Evolutionary conservation across 2,329 filamentous ascomycete species (phyloP).

Genomic region (Aspergillus sp.): DNA sequence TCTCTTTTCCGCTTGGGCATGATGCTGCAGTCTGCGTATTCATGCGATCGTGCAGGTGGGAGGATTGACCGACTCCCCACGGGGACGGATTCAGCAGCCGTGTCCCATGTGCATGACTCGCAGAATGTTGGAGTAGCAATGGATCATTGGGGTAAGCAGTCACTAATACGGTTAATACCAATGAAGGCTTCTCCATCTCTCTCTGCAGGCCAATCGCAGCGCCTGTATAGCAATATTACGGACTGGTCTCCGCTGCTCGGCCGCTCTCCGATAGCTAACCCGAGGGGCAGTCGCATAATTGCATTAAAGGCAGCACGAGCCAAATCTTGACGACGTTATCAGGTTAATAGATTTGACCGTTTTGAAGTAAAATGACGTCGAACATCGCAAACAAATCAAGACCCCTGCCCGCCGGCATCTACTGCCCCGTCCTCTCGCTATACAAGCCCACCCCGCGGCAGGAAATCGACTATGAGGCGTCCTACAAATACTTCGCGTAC

Average conservation of each 20-base stretch:
- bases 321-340: background rate
- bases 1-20: conserved; percentile 9
- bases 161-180: too few species aligned
- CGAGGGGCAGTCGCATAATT: background rate
- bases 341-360: too few species aligned
- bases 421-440: conserved; percentile 49
- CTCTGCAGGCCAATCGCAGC: background rate
- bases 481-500: conserved; percentile 44
- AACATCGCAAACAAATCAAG: conserved; percentile 37
- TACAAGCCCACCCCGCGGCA: conserved; percentile 45
- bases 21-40: background rate
- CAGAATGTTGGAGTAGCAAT: too few species aligned
- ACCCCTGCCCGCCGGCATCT: conserved; percentile 46
- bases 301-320: background rate
- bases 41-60: background rate
- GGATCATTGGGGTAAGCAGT: too few species aligned
- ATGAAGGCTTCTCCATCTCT: too few species aligned
- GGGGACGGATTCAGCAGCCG: background rate
- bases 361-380: conserved; percentile 19
- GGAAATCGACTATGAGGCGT: conserved; percentile 47
- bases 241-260: conserved; percentile 7
- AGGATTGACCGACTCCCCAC: background rate
- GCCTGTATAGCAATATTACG: background rate
- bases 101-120: too few species aligned
- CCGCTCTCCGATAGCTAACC: background rate